Base-by-base conservation (phyloP, 495 filamentous ascomycete species). In the Parachaetomium inaequale region DNA sequence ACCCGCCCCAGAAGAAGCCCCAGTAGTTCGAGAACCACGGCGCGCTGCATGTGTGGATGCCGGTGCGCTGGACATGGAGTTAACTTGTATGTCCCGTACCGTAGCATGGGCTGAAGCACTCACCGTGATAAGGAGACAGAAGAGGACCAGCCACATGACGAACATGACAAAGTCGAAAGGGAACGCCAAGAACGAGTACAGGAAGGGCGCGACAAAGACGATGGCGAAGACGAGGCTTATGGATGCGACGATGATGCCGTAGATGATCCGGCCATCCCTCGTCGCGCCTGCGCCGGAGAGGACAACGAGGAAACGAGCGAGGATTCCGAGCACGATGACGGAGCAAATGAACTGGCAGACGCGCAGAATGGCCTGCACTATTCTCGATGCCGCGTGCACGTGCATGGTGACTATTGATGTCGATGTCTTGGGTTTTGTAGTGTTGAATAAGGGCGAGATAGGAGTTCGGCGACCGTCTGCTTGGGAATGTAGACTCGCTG, bases 11-110 rank as follows among this genome's bases (percentile, higher is more conserved):
- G 51, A 64, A 63, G 32, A 29, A 69, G 2, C 60, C 65, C 69
- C 69, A 71, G 29, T 69, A 71, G 55, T 59, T 68, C 49, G 34
- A 63, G 52, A 66, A 69, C 67, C 67, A 69, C 3, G 11, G 26
- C 0, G 64, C 34, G 36, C 57, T 56, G 45, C 69, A 71, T 3
- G 50, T 66, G 19, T 34, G 7, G 3, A 38, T 43, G n/a, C 62
- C 65, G 32, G 61, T 58, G 8, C 65, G 59, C 69, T 71, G 47
- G 0, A 15, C 6, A 28, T 11, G n/a, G 2, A 23, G 23, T 52
- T 17, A 60, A 12, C n/a, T 10, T 12, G 2, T 3, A 11, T 4
- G 19, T 45, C 31, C 1, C 3, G 4, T 8, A 10, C 4, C 11
- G 38, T 7, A 11, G 15, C 6, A 19, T 28, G 12, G 17, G n/a